Base-by-base conservation (phyloP, 1,139 yeast genomes). In the Yamadazyma dushanensis region DNA sequence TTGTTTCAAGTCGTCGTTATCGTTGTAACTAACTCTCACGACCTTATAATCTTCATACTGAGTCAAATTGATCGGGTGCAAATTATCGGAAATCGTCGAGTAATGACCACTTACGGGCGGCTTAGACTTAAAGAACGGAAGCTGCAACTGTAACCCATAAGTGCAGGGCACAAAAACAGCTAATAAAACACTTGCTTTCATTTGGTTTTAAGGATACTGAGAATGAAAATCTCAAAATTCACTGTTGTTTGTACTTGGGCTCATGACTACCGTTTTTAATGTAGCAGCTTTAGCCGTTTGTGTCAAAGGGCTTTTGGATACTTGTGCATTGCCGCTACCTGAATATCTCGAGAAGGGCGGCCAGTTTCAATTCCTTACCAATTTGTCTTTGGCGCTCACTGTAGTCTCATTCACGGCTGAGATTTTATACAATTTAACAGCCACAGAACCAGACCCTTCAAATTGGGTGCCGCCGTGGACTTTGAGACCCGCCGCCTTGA, bases 41-140 rank as follows among this genome's bases (percentile, higher is more conserved):
- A 84, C 83, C 31, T 69, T 61, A 26, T 75, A 72, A 17, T 64
- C 67, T 17, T 59, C 57, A 50, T 83, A 83, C 42, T 74, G 77
- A 0, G 46, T 17, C 25, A 78, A 58, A 44, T 75, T 62, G n/a
- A 78, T 59, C 1, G 80, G 80, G 54, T 64, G 66, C 8, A 61
- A 54, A 3, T 40, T 29, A 5, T 40, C 34, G 17, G 40, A 32
- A n/a, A 54, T n/a, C 2, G 38, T 26, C 2, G 54, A 38, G 34
- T 46, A 54, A 36, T 56, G 60, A 11, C 32, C 11, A 13, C 18
- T 3, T 3, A 26, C 17, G 5, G 15, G 16, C 16, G 21, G 14
- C 4, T 9, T 8, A 9, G 7, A 27, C 18, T 15, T 10, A 25
- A 6, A 13, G 24, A 29, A 29, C 17, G 32, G 32, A 10, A 13